These are phyloP conservation scores for Amaranthus palmeri DNA, from an alignment of 148 eudicot species.

Conservation along the genomic window DNA sequence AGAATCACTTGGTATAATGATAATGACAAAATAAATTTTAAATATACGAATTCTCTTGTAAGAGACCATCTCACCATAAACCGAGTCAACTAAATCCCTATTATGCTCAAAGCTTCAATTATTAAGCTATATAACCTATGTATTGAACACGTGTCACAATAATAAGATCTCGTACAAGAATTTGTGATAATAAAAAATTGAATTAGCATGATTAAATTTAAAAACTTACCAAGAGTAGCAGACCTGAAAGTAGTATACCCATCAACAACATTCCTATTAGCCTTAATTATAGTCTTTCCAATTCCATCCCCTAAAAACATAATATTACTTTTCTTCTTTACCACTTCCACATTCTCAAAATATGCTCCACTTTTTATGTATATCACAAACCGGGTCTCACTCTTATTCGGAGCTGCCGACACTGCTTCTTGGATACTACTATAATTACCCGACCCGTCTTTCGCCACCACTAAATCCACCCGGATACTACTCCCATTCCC, in stretches of 20 bases:
- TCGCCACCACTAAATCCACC: slow-evolving; percentile 51
- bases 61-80: too few species aligned
- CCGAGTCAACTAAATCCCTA: too few species aligned
- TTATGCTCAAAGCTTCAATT: too few species aligned
- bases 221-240: slow-evolving; percentile 59
- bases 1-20: too few species aligned
- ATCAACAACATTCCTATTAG: slow-evolving; percentile 61
- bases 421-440: slow-evolving; percentile 52
- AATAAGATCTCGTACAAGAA: too few species aligned
- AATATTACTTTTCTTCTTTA: slow-evolving; percentile 41
- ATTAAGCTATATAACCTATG: too few species aligned
- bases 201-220: not conserved
- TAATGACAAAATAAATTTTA: too few species aligned
- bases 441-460: slow-evolving; percentile 69
- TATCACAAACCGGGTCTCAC: slow-evolving; percentile 55
- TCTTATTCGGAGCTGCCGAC: slow-evolving; percentile 47
- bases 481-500: slow-evolving; percentile 17
- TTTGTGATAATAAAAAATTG: too few species aligned
- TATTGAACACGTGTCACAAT: too few species aligned
- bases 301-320: slow-evolving; percentile 83
- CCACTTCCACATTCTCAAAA: slow-evolving; percentile 63
- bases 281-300: slow-evolving; percentile 62
- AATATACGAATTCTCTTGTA: too few species aligned
- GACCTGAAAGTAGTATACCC: slow-evolving; percentile 85
- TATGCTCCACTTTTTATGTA: slow-evolving; percentile 63